A percentile compares a stretch with the other conserved stretches of the same genome.
Evolutionary conservation across 805 yeast genomes (phyloP).

Genomic region (Metschnikowia hibisci): DNA sequence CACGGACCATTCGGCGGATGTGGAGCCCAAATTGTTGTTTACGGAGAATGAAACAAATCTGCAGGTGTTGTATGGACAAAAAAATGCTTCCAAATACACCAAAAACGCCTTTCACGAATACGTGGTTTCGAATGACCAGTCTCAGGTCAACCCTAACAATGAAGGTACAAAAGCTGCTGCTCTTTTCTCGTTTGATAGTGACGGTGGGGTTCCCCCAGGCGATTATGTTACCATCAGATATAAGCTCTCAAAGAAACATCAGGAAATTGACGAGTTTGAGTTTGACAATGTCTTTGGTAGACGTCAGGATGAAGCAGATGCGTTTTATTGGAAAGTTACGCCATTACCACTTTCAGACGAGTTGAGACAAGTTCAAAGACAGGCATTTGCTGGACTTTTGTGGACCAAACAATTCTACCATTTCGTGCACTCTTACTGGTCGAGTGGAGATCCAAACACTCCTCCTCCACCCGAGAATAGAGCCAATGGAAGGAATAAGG

Average conservation of each 20-base stretch:
- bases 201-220: slow-evolving; percentile 79
- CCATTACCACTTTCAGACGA: slow-evolving; percentile 82
- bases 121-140: slow-evolving; percentile 56
- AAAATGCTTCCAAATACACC: slow-evolving; percentile 56
- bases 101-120: slow-evolving; percentile 92
- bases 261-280: slow-evolving; percentile 63
- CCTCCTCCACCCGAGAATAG: slow-evolving; percentile 75
- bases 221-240: slow-evolving; percentile 84
- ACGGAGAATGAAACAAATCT: slow-evolving; percentile 89
- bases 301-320: slow-evolving; percentile 86
- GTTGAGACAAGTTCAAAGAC: slow-evolving; percentile 80
- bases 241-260: slow-evolving; percentile 47
- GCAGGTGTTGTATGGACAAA: slow-evolving; percentile 58
- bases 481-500: slow-evolving; percentile 81
- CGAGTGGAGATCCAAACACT: slow-evolving; percentile 73
- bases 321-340: slow-evolving; percentile 82
- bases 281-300: slow-evolving; percentile 66
- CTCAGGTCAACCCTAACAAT: slow-evolving; percentile 64
- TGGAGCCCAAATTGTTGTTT: slow-evolving; percentile 72
- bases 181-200: slow-evolving; percentile 72
- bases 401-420: slow-evolving; percentile 94
- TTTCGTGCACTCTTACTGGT: slow-evolving; percentile 83
- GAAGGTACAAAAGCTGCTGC: slow-evolving; percentile 84
- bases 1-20: slow-evolving; percentile 54
- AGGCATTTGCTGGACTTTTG: slow-evolving; percentile 88